phyloP scores from a whole-genome alignment of 495 filamentous ascomycete species.

The Penicillium flavigenum region DNA sequence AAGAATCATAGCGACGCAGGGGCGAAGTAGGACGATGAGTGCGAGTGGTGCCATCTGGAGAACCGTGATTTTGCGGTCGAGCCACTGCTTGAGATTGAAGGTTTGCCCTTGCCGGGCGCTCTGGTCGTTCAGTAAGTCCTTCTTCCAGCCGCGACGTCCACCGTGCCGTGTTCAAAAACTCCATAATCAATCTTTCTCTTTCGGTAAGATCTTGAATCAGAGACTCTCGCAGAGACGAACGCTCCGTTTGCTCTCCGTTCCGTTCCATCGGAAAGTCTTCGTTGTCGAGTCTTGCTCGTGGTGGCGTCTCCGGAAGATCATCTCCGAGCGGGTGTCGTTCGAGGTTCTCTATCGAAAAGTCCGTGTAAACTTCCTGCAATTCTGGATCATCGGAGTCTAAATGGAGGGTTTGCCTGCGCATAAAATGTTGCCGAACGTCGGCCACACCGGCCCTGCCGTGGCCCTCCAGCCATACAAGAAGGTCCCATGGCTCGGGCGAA shows the following conservation, averaged over 20 bases:
- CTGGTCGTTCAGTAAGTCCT: constrained; percentile 36
- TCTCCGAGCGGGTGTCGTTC: constrained; percentile 26
- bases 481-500: constrained; percentile 83
- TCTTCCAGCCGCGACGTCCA: constrained; percentile 41
- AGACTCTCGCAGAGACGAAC: constrained; percentile 36
- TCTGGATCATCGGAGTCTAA: constrained; percentile 57
- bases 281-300: constrained; percentile 35
- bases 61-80: constrained; percentile 38
- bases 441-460: constrained; percentile 79
- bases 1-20: constrained; percentile 26
- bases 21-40: constrained; percentile 41
- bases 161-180: constrained; percentile 52
- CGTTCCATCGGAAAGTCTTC: constrained; percentile 27
- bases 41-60: constrained; percentile 44
- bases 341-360: constrained; percentile 35
- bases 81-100: constrained; percentile 29
- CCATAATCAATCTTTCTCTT: constrained; percentile 58
- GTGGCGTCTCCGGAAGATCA: constrained; percentile 24
- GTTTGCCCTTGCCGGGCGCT: constrained; percentile 32
- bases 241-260: constrained; percentile 22
- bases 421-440: constrained; percentile 76
- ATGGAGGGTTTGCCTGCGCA: constrained; percentile 69
- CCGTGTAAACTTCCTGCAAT: constrained; percentile 54
- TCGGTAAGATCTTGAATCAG: constrained; percentile 52
- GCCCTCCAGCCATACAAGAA: constrained; percentile 92